Evolutionary conservation across 2,329 filamentous ascomycete genomes (phyloP).

Genomic region (Myriosclerotinia curreyana): DNA sequence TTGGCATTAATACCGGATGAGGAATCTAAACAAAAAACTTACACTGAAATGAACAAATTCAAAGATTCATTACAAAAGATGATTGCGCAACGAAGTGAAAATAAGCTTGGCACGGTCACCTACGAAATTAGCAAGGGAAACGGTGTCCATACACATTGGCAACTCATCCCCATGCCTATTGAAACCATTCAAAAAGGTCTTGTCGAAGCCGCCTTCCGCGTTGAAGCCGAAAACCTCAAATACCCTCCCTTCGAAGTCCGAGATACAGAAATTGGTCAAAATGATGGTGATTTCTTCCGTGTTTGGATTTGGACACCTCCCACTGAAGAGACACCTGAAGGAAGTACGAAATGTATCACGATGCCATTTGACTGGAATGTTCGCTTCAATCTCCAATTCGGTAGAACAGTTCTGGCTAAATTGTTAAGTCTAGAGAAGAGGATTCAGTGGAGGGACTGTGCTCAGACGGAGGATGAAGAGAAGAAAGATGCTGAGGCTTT

Average conservation of each 20-base stretch:
- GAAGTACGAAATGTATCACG: constrained; percentile 63
- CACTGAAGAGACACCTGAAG: constrained; percentile 45
- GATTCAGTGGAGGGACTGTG: constrained; percentile 81
- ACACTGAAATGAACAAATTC: constrained; percentile 80
- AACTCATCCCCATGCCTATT: constrained; percentile 74
- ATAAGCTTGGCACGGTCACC: constrained; percentile 75
- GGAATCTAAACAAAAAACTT: constrained; percentile 55
- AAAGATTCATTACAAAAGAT: constrained; percentile 74
- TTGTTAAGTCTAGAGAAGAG: constrained; percentile 75
- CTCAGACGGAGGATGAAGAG: constrained; percentile 75
- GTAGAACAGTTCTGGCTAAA: constrained; percentile 82
- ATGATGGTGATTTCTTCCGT: constrained; percentile 70
- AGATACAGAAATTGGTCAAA: constrained; percentile 50
- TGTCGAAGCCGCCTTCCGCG: constrained; percentile 84
- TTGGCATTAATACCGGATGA: constrained; percentile 60
- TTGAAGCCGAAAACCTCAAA: constrained; percentile 74
- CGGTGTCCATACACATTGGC: constrained; percentile 91
- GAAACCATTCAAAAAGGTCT: constrained; percentile 68
- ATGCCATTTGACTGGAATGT: constrained; percentile 69
- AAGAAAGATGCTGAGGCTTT: constrained; percentile 73
- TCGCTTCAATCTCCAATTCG: constrained; percentile 89
- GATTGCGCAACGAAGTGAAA: constrained; percentile 55
- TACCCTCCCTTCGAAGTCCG: constrained; percentile 51
- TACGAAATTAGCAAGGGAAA: constrained; percentile 85
- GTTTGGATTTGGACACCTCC: constrained; percentile 70